These are phyloP conservation scores for Asclepias syriaca DNA, from an alignment of 257 asterid genomes.

Conservation along the genomic window DNA sequence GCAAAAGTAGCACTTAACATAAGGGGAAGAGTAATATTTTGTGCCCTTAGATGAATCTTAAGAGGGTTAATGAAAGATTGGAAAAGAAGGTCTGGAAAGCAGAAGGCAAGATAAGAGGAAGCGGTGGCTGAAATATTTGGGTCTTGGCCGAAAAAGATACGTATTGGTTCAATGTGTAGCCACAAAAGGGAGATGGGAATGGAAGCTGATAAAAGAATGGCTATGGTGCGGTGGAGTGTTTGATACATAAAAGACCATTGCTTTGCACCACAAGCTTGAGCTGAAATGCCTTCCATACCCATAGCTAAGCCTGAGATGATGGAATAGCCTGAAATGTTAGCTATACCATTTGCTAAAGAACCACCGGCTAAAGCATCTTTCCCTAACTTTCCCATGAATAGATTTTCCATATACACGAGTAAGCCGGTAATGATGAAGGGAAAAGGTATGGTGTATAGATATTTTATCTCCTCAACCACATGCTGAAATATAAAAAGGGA, in stretches of 20 bases:
- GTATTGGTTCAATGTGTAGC: slow-evolving; percentile 53
- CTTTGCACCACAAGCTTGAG: slow-evolving; percentile 75
- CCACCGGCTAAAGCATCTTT: slow-evolving; percentile 70
- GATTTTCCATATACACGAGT: slow-evolving; percentile 53
- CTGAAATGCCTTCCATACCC: slow-evolving; percentile 67
- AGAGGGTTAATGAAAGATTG: slow-evolving; percentile 56
- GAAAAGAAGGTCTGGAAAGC: slow-evolving; percentile 50
- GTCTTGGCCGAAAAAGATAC: slow-evolving; percentile 45
- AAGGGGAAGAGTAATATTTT: slow-evolving; percentile 49
- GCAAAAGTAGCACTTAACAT: slow-evolving; percentile 39
- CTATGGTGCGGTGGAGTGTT: slow-evolving; percentile 50
- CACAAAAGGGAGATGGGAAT: slow-evolving; percentile 61
- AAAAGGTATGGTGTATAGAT: slow-evolving; percentile 47
- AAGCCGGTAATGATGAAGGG: slow-evolving; percentile 67
- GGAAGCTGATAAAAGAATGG: slow-evolving; percentile 38
- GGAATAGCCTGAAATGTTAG: slow-evolving; percentile 73
- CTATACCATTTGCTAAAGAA: slow-evolving; percentile 58
- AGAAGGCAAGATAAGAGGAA: slow-evolving; percentile 39
- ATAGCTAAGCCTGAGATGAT: slow-evolving; percentile 60
- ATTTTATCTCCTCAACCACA: slow-evolving; percentile 52
- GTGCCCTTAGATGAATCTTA: slow-evolving; percentile 47
- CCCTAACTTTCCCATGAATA: slow-evolving; percentile 63
- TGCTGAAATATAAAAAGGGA: slow-evolving; percentile 6
- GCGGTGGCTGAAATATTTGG: slow-evolving; percentile 51
- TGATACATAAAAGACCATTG: slow-evolving; percentile 46